These are phyloP conservation scores for Suillus subluteus DNA, from an alignment of 768 basidiomycete genomes.

Conservation along the genomic window DNA sequence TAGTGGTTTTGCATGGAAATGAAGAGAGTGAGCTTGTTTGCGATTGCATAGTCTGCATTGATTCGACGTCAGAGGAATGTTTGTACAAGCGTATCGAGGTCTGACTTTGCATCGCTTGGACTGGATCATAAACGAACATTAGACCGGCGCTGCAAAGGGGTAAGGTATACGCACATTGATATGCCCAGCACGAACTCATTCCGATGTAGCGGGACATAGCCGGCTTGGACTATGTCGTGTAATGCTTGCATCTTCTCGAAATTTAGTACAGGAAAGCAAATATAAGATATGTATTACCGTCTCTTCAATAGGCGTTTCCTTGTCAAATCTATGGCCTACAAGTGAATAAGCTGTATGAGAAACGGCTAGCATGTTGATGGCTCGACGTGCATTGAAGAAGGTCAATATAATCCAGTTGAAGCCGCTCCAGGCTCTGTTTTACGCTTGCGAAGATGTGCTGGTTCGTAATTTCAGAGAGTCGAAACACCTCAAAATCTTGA, in stretches of 20 bases:
- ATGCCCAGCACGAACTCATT: slow-evolving; percentile 45
- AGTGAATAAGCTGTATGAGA: background rate
- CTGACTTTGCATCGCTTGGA: slow-evolving; percentile 45
- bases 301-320: slow-evolving; percentile 51
- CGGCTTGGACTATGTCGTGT: slow-evolving; percentile 52
- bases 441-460: slow-evolving; percentile 63
- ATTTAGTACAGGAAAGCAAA: background rate
- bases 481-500: slow-evolving; percentile 3
- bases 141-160: background rate
- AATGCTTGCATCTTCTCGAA: slow-evolving; percentile 47
- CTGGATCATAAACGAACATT: slow-evolving; percentile 19
- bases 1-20: slow-evolving; percentile 70
- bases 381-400: slow-evolving; percentile 49
- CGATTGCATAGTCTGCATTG: slow-evolving; percentile 40
- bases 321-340: slow-evolving; percentile 51
- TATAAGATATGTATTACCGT: slow-evolving; percentile 26
- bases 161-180: slow-evolving; percentile 34
- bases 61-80: background rate
- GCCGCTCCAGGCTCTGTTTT: slow-evolving; percentile 43
- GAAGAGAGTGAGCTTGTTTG: slow-evolving; percentile 52
- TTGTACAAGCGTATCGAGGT: background rate
- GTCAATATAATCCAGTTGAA: slow-evolving; percentile 59
- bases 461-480: slow-evolving; percentile 13
- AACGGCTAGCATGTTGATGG: background rate
- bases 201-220: slow-evolving; percentile 52